Evolutionary conservation across 257 asterid genomes (phyloP), one percentile per base, ranked within the genome.

Genomic region (Nicotiana attenuata): DNA sequence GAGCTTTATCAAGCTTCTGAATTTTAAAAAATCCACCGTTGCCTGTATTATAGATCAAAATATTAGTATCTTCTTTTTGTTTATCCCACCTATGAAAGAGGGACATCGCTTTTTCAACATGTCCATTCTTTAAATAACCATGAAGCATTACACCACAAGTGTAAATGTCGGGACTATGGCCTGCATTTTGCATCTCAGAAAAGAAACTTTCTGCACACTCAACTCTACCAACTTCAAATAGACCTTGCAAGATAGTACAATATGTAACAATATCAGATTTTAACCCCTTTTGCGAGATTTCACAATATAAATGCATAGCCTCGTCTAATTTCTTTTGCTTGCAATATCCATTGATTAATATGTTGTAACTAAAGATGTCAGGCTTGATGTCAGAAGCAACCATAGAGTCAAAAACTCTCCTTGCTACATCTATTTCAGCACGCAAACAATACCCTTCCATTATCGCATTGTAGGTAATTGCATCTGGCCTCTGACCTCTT

Each of bases 391-490:
- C 77, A 22, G 19, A 4, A 47, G 20, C 79, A 65, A 53, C 38
- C 86, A 87, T 81, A 10, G 67, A 35, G 19, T 80, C 83, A 29
- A 85, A 84, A 24, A 83, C 41, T 38, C 35, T 50, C 65, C 84
- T 69, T 67, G 87, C 89, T 50, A 56, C 57, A 33, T 86, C 81
- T 29, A 81, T 41, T 67, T 79, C 71, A 19, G 80, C 81, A 17
- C 75, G 84, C 71, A 84, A 61, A 80, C 89, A 84, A 35, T 85
- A 87, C 67, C 89, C 89, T 28, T 85, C 84, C 26, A 85, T 80
- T 63, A 82, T 29, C 15, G 84, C 3, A 1, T 81, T 85, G 71
- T 80, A 82, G 8, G 84, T 85, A 57, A 85, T 41, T 28, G 75
- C 73, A 65, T 85, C 80, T 2, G 84, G 84, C 67, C 17, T 13